Evolutionary conservation across 2,329 filamentous ascomycete genomes (phyloP).

Genomic region (Aspergillus ruber): DNA sequence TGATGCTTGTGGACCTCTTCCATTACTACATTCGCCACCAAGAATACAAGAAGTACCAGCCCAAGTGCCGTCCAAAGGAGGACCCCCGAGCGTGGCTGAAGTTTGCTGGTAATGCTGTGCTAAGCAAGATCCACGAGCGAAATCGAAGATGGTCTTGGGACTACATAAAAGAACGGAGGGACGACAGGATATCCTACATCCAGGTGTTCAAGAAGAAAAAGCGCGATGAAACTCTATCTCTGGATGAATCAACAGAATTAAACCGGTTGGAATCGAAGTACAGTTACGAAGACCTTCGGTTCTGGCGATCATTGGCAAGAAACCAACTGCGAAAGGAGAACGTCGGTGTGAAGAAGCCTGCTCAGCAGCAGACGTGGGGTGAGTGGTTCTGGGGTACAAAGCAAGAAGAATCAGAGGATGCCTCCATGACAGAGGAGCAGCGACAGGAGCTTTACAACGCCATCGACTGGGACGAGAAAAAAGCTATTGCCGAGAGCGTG

Average conservation of each 20-base stretch:
- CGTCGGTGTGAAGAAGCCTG: constrained; percentile 69
- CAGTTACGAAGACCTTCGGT: constrained; percentile 88
- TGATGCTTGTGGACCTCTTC: constrained; percentile 98
- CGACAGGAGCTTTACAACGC: constrained; percentile 93
- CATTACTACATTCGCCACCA: constrained; percentile 98
- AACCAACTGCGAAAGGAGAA: constrained; percentile 96
- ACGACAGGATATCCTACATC: constrained; percentile 84
- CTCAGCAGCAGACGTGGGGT: constrained; percentile 76
- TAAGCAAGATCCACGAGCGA: constrained; percentile 89
- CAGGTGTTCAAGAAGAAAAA: constrained; percentile 93
- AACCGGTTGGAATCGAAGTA: constrained; percentile 78
- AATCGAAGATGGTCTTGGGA: constrained; percentile 95
- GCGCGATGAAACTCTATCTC: constrained; percentile 60
- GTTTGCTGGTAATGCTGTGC: constrained; percentile 83
- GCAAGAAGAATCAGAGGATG: constrained; percentile 66
- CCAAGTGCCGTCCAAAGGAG: constrained; percentile 76
- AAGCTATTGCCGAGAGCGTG: constrained; percentile 76
- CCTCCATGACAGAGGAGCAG: constrained; percentile 89
- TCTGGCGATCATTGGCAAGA: constrained; percentile 90
- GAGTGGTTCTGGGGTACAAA: constrained; percentile 88
- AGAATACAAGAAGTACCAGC: constrained; percentile 89
- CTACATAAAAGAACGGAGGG: constrained; percentile 85
- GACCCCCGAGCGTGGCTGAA: constrained; percentile 86
- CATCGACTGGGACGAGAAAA: constrained; percentile 98
- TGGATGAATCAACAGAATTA: constrained; percentile 66